phyloP scores from a whole-genome alignment of 2,329 filamentous ascomycete species.

The Acephala macrosclerotiorum region DNA sequence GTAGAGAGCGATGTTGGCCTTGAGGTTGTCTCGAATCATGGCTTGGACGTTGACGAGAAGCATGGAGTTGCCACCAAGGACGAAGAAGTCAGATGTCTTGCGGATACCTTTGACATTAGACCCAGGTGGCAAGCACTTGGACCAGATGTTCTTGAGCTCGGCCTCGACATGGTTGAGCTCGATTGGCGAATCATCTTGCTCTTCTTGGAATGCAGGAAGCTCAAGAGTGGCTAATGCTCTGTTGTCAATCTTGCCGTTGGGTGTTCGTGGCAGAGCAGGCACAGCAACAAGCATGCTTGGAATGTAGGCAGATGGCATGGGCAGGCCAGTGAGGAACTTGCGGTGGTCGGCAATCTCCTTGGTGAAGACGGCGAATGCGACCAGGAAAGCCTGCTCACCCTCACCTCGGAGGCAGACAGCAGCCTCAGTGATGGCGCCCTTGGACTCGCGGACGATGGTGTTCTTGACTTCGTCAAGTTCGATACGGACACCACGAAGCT shows the following conservation, averaged over 20 bases:
- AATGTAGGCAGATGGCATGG: slow-evolving; percentile 9
- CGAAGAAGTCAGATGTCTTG: slow-evolving; percentile 43
- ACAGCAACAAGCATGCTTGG: slow-evolving; percentile 6
- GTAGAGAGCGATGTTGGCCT: slow-evolving; percentile 27
- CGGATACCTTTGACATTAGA: slow-evolving; percentile 7
- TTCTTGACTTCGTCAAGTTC: slow-evolving; percentile 9
- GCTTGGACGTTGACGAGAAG: slow-evolving; percentile 40
- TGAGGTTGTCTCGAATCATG: slow-evolving; percentile 33
- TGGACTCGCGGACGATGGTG: slow-evolving; percentile 8
- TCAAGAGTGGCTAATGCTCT: slow-evolving; percentile 11
- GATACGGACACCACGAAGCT: slow-evolving; percentile 14
- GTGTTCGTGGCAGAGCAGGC: slow-evolving; percentile 1
- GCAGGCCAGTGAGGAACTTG: slow-evolving; percentile 19
- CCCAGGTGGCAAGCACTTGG: slow-evolving; percentile 4
- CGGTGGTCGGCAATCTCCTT: slow-evolving; percentile 14
- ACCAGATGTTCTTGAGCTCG: slow-evolving; percentile 6
- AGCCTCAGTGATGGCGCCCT: slow-evolving; percentile 7
- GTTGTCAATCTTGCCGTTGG: slow-evolving; percentile 11
- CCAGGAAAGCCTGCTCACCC: slow-evolving; percentile 8
- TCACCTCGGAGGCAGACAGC: slow-evolving; percentile 9
- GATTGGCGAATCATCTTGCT: slow-evolving; percentile 12
- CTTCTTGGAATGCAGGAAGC: slow-evolving; percentile 7
- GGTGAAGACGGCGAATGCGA: slow-evolving; percentile 5
- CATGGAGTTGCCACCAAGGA: slow-evolving; percentile 46
- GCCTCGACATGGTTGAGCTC: slow-evolving; percentile 3